These are phyloP conservation scores for Naumovozyma baii DNA, from an alignment of 805 yeast species.

Conservation along the genomic window DNA sequence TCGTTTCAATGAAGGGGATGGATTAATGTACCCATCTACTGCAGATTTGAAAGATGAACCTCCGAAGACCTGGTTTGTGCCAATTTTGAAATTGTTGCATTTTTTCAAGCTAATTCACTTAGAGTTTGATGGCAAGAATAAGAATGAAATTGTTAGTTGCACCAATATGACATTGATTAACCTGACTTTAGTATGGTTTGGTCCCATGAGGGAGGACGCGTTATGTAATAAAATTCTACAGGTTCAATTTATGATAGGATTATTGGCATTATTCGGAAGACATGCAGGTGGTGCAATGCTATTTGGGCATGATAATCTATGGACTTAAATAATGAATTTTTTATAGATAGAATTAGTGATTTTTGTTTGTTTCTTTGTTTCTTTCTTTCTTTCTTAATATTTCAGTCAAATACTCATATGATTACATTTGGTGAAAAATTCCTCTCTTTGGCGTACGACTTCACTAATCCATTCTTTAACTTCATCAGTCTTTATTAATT, in stretches of 20 bases:
- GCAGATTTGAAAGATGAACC: conserved; percentile 35
- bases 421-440: conserved; percentile 3
- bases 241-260: conserved; percentile 58
- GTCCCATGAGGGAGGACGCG: conserved; percentile 80
- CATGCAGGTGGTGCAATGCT: conserved; percentile 79
- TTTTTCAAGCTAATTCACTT: conserved; percentile 40
- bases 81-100: conserved; percentile 37
- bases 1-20: conserved; percentile 53
- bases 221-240: conserved; percentile 52
- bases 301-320: conserved; percentile 81
- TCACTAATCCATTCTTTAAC: conserved; percentile 61
- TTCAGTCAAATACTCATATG: not conserved
- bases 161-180: conserved; percentile 87
- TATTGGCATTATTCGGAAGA: conserved; percentile 56
- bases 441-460: conserved; percentile 37
- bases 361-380: too few species aligned
- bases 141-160: conserved; percentile 33
- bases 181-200: conserved; percentile 71
- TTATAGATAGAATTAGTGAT: not conserved
- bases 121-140: conserved; percentile 30
- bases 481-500: conserved; percentile 59
- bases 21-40: conserved; percentile 65
- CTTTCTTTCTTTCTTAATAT: too few species aligned
- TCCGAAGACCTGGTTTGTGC: conserved; percentile 27
- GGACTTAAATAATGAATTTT: conserved; percentile 15